These are phyloP conservation scores for Candolleomyces aberdarensis DNA, from an alignment of 768 basidiomycete genomes.

Conservation along the genomic window DNA sequence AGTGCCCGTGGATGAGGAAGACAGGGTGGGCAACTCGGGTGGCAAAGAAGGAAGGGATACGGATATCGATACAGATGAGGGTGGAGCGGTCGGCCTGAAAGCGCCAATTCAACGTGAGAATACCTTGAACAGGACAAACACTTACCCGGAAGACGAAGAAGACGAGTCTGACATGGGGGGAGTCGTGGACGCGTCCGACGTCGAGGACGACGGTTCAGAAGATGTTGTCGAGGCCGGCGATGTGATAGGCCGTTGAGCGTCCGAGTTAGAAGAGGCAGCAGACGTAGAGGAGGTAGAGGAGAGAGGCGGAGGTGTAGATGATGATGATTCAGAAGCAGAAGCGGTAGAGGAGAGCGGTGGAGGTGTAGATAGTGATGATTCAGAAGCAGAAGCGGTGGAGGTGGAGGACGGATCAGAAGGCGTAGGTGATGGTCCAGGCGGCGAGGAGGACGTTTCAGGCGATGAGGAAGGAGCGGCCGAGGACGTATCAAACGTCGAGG, in stretches of 20 bases:
- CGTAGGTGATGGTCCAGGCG: too few relatives aligned
- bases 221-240: not conserved
- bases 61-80: constrained; percentile 15
- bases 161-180: not conserved
- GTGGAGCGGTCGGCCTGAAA: constrained; percentile 13
- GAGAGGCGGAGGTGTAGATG: not conserved
- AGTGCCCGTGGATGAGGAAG: constrained; percentile 9
- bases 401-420: not conserved
- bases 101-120: constrained; percentile 3
- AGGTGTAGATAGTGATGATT: too few relatives aligned
- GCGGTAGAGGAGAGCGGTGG: too few relatives aligned
- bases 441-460: not conserved
- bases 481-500: constrained; percentile 3
- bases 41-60: constrained; percentile 13
- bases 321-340: too few relatives aligned
- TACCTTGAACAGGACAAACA: not conserved
- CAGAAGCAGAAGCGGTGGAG: not conserved
- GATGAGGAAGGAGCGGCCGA: not conserved
- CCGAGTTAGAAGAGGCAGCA: not conserved
- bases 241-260: not conserved
- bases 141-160: constrained; percentile 1
- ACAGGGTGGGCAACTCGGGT: not conserved
- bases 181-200: not conserved
- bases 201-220: not conserved
- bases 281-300: not conserved